These are phyloP conservation scores for Pythium phragmiticola DNA, from an alignment of 352 stramenopile genomes.

Conservation along the genomic window DNA sequence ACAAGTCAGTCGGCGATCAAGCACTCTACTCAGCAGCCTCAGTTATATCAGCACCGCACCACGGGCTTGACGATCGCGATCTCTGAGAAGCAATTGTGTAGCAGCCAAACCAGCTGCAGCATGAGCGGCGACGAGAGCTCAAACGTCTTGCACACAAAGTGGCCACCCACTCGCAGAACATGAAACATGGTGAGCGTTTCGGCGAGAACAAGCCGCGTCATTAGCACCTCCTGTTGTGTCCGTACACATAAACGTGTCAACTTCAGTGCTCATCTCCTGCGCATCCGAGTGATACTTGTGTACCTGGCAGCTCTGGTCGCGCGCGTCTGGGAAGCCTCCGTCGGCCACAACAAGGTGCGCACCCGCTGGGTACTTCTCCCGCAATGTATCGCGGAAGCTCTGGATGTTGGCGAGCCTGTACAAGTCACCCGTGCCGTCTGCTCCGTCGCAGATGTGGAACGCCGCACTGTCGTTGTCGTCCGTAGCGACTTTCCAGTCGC, in stretches of 20 bases:
- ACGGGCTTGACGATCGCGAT: slow-evolving; percentile 73
- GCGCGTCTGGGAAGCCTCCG: slow-evolving; percentile 68
- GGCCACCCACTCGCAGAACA: slow-evolving; percentile 42
- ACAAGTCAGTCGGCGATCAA: not conserved
- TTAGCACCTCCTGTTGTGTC: slow-evolving; percentile 46
- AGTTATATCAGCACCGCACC: slow-evolving; percentile 22
- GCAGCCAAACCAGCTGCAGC: slow-evolving; percentile 60
- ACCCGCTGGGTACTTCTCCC: slow-evolving; percentile 27
- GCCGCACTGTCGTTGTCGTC: slow-evolving; percentile 17
- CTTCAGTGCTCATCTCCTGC: not conserved
- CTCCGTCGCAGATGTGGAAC: slow-evolving; percentile 60
- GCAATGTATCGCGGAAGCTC: slow-evolving; percentile 47
- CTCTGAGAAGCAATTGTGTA: slow-evolving; percentile 60
- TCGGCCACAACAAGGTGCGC: slow-evolving; percentile 68
- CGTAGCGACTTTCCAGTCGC: slow-evolving; percentile 33
- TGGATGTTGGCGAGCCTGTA: slow-evolving; percentile 61
- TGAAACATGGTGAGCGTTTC: slow-evolving; percentile 61
- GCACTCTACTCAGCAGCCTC: not conserved
- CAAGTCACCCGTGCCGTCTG: slow-evolving; percentile 70
- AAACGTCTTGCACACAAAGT: slow-evolving; percentile 84
- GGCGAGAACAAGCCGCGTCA: slow-evolving; percentile 60
- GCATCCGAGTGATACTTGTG: not conserved
- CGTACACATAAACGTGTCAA: not conserved
- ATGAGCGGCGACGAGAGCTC: slow-evolving; percentile 61
- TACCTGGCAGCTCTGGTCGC: slow-evolving; percentile 63